Base-by-base conservation (phyloP, 352 stramenopile species). In the Paralagenidium karlingii region DNA sequence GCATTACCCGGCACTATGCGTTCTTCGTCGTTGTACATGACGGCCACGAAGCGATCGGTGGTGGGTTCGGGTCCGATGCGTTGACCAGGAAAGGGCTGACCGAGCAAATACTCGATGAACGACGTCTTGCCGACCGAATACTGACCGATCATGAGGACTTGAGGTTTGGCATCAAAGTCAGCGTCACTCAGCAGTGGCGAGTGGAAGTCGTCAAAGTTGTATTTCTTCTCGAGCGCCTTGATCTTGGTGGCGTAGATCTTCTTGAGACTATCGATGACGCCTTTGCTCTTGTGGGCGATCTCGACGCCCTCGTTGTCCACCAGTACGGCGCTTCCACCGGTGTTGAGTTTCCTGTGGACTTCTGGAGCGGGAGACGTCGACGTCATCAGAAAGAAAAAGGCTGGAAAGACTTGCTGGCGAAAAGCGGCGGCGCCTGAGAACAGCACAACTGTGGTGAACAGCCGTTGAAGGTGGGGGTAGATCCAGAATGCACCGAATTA, bases 71-170 rank as follows among this genome's bases (percentile, higher is more conserved):
- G 96, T 2, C 95, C 96, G 18, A 99, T 96, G 22, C 94, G 82
- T 52, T 97, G 92, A 13, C 93, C 92, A 10, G 94, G 94, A 60
- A 98, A 99, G 48, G 97, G 94, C 48, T 85, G 64, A 31, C 93
- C 94, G 9, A 98, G 51, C n/a, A 98, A 51, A 50, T 97, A 96
- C 55, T 94, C 81, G 44, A 98, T 96, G 69, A 98, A 98, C 28
- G 84, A 97, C 15, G 94, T 99, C 62, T 99, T 99, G 27, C 95
- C 95, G 20, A 98, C 95, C 27, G 83, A 97, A 68, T 97, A 98
- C 57, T 98, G 94, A 32, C 94, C 94, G 45, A 98, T 94, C 71
- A 98, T 92, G 50, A 99, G 80, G 25, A 99, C 84, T 55, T 97
- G 94, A 6, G 96, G 94, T 60, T 99, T 99, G 55, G 94, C 82